phyloP scores from a whole-genome alignment of 2,329 filamentous ascomycete species.

The Pyrenophora seminiperda region DNA sequence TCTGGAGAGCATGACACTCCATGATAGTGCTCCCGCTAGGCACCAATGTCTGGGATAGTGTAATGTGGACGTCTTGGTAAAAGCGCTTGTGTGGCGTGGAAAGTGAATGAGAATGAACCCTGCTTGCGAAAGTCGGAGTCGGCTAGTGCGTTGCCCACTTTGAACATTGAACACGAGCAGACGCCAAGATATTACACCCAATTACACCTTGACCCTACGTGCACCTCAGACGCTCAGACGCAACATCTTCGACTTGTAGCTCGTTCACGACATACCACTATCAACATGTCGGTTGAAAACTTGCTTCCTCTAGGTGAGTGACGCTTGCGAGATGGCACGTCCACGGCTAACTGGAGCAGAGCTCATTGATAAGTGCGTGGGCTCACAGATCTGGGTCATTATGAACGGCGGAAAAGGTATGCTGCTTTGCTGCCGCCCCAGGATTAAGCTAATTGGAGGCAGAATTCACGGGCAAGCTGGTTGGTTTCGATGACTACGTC shows the following conservation, averaged over 20 bases:
- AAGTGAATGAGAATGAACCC: slow-evolving; percentile 13
- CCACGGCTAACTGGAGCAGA: slow-evolving; percentile 61
- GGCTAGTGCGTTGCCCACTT: slow-evolving; percentile 25
- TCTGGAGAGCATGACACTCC: slow-evolving; percentile 44
- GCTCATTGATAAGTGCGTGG: slow-evolving; percentile 98
- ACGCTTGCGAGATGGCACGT: neutral
- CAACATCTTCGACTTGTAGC: slow-evolving; percentile 4
- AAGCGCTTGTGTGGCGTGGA: slow-evolving; percentile 26
- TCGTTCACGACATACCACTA: neutral
- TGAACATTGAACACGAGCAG: slow-evolving; percentile 1
- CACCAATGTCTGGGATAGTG: slow-evolving; percentile 27
- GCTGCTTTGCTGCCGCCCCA: neutral
- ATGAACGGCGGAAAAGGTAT: slow-evolving; percentile 99
- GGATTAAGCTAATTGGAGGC: slow-evolving; percentile 17
- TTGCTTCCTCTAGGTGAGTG: slow-evolving; percentile 40
- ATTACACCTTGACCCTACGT: slow-evolving; percentile 15
- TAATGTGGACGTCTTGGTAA: slow-evolving; percentile 4
- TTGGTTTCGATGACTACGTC: slow-evolving; percentile 99
- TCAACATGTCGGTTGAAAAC: slow-evolving; percentile 36
- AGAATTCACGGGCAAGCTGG: slow-evolving; percentile 95
- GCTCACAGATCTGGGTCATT: slow-evolving; percentile 96
- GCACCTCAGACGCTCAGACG: slow-evolving; percentile 12
- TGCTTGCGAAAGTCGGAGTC: slow-evolving; percentile 11
- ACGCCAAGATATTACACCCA: slow-evolving; percentile 30
- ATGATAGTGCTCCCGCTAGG: slow-evolving; percentile 43